Evolutionary conservation across 1,139 yeast species (phyloP), one percentile per base, ranked within the genome.

Genomic region (Magnusiomyces suaveolens): DNA sequence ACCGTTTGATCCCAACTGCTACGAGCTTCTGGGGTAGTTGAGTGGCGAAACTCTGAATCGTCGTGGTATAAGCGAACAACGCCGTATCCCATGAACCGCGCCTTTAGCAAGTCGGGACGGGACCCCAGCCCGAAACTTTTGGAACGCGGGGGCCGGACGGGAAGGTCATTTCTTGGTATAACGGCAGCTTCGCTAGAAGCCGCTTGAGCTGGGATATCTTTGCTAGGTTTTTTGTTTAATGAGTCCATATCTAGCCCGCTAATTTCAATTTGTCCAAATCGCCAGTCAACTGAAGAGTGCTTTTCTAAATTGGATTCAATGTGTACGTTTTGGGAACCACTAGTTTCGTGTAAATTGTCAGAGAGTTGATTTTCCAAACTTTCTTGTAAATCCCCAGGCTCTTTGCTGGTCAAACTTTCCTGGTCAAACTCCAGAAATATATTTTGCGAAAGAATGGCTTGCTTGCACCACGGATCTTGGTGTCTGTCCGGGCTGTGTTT

Each of bases 61-160:
- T 79, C 84, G 57, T 84, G 73, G 66, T 75, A 87, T n/a, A 87
- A 69, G 53, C 87, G 74, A 14, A 87, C 79, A 8, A 84, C 80
- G 0, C 96, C 96, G 55, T 80, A 73, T 0, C 95, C 95, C 55
- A 86, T 64, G 63, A 81, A 78, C 54, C 72, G 73, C 14, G 84
- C 85, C 60, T 72, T 76, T 29, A 83, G 66, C 1, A 82, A 83
- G 64, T 78, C 83, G 43, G 67, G 64, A 26, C 61, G 52, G 1
- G 57, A 50, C 16, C 21, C 52, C 63, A 29, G 26, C 32, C 21
- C 47, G 41, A 33, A 21, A 23, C 57, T 43, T 46, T 54, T 39
- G 12, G 52, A 33, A 3, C 52, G 10, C 3, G n/a, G 32, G 20
- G 6, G 26, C 20, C 24, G 47, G 3, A 4, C 18, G 16, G 20